Percentiles rank a stretch among this genome's conserved stretches.
phyloP scores from a whole-genome alignment of 306 rosid species.

The barrel medic (Medicago truncatula) region DNA sequence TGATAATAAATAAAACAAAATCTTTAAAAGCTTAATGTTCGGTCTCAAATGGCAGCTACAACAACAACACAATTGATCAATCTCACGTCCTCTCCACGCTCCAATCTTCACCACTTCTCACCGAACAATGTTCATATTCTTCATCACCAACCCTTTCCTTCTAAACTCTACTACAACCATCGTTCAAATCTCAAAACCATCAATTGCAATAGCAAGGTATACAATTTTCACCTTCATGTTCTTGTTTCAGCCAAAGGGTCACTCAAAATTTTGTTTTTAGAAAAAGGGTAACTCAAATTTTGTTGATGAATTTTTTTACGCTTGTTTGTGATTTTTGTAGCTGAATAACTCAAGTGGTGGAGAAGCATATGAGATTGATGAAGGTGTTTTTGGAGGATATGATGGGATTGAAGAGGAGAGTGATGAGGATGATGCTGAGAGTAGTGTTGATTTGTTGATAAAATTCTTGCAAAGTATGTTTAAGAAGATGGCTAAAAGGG shows the following conservation, averaged over 20 bases:
- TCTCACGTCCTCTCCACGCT: conserved; percentile 38
- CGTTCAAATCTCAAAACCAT: conserved; percentile 39
- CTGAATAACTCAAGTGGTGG: conserved; percentile 50
- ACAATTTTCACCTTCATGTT: conserved; percentile 18
- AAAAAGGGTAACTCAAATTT: not conserved
- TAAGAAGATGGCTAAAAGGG: conserved; percentile 66
- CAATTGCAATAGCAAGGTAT: conserved; percentile 52
- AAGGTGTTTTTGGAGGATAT: conserved; percentile 50
- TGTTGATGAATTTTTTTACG: not conserved
- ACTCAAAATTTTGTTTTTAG: not conserved
- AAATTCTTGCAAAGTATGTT: conserved; percentile 72
- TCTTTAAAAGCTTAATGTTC: conserved; percentile 9
- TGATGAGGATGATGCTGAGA: conserved; percentile 68
- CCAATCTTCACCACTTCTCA: conserved; percentile 39
- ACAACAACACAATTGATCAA: conserved; percentile 21
- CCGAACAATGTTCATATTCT: conserved; percentile 33
- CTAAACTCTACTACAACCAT: conserved; percentile 32
- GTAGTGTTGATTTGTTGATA: conserved; percentile 70
- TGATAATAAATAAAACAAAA: not conserved
- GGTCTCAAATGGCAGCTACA: conserved; percentile 56
- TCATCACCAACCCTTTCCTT: conserved; percentile 22
- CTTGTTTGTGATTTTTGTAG: conserved; percentile 46
- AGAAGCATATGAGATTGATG: conserved; percentile 54
- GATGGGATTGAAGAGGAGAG: conserved; percentile 55
- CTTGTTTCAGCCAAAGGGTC: not conserved